Evolutionary conservation across 192 early-diverging fungal genomes (phyloP).

Genomic region (Backusella tuberculispora): DNA sequence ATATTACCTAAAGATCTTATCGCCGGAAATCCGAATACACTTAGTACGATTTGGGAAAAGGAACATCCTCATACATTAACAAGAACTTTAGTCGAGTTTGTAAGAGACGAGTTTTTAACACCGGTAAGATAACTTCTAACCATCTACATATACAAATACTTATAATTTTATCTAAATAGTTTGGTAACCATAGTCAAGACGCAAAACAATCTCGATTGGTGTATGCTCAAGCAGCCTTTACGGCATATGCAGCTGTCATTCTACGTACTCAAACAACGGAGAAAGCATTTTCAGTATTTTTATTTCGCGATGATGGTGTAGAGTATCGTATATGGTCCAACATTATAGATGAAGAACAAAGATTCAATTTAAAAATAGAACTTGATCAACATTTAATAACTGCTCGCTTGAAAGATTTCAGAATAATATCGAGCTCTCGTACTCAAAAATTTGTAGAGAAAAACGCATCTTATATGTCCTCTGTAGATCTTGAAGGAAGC

Average conservation of each 20-base stretch:
- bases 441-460: background rate
- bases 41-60: background rate
- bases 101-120: background rate
- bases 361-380: slow-evolving; percentile 11
- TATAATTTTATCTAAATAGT: background rate
- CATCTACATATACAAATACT: background rate
- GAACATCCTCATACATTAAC: slow-evolving; percentile 39
- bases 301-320: slow-evolving; percentile 59
- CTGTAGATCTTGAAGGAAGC: slow-evolving; percentile 30
- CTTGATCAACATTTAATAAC: slow-evolving; percentile 26
- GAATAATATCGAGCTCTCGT: slow-evolving; percentile 19
- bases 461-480: slow-evolving; percentile 27
- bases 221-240: slow-evolving; percentile 62
- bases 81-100: background rate
- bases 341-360: slow-evolving; percentile 53
- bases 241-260: slow-evolving; percentile 57
- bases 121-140: background rate
- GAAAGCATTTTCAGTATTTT: slow-evolving; percentile 57
- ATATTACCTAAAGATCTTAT: background rate
- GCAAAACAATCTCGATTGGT: slow-evolving; percentile 21
- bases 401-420: slow-evolving; percentile 24
- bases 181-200: background rate
- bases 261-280: slow-evolving; percentile 59
- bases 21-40: background rate
- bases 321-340: slow-evolving; percentile 52